Evolutionary conservation across 2,329 filamentous ascomycete species (phyloP).

Genomic region (Trichoderma guizhouense): DNA sequence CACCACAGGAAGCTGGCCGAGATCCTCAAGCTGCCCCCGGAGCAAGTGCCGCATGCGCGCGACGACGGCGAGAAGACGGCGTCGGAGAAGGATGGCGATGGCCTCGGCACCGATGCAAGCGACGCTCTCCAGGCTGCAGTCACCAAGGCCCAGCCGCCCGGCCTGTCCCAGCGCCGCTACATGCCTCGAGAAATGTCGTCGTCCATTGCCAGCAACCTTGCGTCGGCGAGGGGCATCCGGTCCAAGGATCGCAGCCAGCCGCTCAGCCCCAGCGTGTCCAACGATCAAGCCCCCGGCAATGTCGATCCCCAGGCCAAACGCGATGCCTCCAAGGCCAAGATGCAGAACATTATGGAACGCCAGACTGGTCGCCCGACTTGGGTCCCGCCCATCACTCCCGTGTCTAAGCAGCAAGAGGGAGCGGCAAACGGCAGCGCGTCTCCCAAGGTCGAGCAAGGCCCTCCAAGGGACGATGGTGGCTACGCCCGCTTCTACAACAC

Average conservation of each 20-base stretch:
- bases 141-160: constrained; percentile 29
- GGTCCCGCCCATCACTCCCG: constrained; percentile 41
- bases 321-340: constrained; percentile 49
- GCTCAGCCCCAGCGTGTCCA: constrained; percentile 68
- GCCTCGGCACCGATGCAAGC: constrained; percentile 19
- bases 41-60: constrained; percentile 35
- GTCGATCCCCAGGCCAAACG: constrained; percentile 56
- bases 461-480: constrained; percentile 60
- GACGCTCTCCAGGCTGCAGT: constrained; percentile 26
- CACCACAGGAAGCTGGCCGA: constrained; percentile 83
- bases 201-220: constrained; percentile 84
- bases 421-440: constrained; percentile 25
- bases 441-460: constrained; percentile 26
- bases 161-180: constrained; percentile 44
- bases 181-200: constrained; percentile 68
- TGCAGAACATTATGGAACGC: constrained; percentile 55
- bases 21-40: constrained; percentile 68
- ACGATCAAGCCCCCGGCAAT: constrained; percentile 69
- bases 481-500: constrained; percentile 91
- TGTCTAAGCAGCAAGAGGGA: constrained; percentile 25
- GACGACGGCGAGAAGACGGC: constrained; percentile 29
- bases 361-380: constrained; percentile 51
- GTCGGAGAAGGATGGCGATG: constrained; percentile 23
- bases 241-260: constrained; percentile 63
- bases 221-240: constrained; percentile 77